phyloP scores from a whole-genome alignment of 2,329 filamentous ascomycete genomes.

The Verticillium dahliae region DNA sequence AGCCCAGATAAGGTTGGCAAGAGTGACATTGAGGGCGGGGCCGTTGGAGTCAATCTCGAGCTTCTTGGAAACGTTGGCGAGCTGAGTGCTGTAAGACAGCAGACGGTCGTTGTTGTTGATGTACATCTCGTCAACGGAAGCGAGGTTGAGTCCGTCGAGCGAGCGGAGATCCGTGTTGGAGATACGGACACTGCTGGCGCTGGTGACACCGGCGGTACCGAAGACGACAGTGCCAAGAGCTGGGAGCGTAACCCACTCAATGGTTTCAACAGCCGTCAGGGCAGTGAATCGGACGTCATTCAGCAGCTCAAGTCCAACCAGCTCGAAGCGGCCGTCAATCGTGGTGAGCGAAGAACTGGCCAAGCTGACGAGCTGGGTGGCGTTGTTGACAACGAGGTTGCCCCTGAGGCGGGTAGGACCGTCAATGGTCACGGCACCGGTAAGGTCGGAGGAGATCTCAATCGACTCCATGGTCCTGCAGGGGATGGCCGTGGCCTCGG shows the following conservation, averaged over 20 bases:
- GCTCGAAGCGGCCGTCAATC: constrained; percentile 64
- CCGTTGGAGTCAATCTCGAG: constrained; percentile 79
- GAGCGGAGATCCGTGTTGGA: constrained; percentile 78
- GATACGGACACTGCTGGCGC: constrained; percentile 65
- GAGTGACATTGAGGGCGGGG: constrained; percentile 59
- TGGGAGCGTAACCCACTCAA: constrained; percentile 69
- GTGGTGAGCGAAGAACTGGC: constrained; percentile 51
- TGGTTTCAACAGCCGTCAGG: constrained; percentile 58
- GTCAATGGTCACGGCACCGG: constrained; percentile 54
- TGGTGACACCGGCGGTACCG: constrained; percentile 51
- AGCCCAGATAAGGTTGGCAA: constrained; percentile 68
- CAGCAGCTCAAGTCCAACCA: constrained; percentile 64
- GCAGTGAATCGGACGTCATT: constrained; percentile 58
- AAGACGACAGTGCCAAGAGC: constrained; percentile 43
- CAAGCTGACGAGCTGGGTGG: constrained; percentile 52
- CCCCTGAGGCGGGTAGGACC: constrained; percentile 52
- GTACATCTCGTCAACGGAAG: constrained; percentile 63
- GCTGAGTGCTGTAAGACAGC: constrained; percentile 66
- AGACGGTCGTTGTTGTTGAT: constrained; percentile 90
- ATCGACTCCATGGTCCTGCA: constrained; percentile 67
- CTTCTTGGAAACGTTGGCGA: constrained; percentile 65
- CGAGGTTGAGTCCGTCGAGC: constrained; percentile 75
- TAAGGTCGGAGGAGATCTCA: constrained; percentile 50
- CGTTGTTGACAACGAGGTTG: constrained; percentile 56
- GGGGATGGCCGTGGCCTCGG: constrained; percentile 53